A percentile compares a stretch with the other conserved stretches of the same genome.
Conservation (phyloP, 2,329 filamentous ascomycete genomes). For the Cladosporium velox region DNA sequence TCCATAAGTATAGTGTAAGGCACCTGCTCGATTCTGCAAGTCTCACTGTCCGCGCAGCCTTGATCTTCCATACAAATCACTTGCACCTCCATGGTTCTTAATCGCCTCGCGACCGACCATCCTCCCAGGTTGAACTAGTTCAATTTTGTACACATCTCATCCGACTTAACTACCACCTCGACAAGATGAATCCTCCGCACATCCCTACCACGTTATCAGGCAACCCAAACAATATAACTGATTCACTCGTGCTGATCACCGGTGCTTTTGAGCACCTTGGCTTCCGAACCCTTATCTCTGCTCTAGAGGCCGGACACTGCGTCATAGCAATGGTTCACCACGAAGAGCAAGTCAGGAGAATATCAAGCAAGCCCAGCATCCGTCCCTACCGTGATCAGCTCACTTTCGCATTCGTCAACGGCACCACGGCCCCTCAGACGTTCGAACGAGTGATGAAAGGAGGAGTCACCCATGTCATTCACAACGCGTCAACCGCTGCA, state of each 20-base stretch:
- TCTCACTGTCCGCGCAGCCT: background rate
- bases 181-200: background rate
- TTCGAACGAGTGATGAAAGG: background rate
- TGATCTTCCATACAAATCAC: background rate
- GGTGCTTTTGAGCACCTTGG: background rate
- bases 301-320: background rate
- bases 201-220: background rate
- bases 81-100: background rate
- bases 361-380: background rate
- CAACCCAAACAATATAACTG: background rate
- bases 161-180: background rate
- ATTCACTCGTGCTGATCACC: background rate
- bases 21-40: background rate
- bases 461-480: background rate
- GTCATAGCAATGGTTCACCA: background rate
- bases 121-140: background rate
- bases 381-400: background rate
- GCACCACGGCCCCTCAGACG: background rate
- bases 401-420: background rate
- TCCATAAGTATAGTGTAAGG: background rate
- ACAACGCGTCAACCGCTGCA: background rate
- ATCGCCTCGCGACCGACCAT: too few relatives aligned
- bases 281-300: background rate
- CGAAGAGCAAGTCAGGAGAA: background rate
- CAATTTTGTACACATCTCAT: background rate